Conservation (phyloP, 1,284 basidiomycete genomes). For the Cryptococcus sp. region DNA sequence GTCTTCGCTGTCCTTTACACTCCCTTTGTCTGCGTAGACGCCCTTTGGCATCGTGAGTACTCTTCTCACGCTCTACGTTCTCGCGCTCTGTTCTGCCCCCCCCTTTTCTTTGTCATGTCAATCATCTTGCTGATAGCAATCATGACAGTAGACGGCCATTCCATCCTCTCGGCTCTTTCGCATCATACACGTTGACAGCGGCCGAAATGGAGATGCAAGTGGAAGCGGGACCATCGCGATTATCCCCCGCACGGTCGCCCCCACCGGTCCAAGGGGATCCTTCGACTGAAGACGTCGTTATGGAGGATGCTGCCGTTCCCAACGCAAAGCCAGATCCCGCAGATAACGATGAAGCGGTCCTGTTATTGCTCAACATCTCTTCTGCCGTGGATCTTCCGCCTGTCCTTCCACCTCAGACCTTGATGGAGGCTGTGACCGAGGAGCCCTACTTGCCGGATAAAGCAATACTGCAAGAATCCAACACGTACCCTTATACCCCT, state of each 20-base stretch:
- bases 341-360: constrained; percentile 5
- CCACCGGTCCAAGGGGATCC: background rate
- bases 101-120: background rate
- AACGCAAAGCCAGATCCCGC: background rate
- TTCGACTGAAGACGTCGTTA: constrained; percentile 12
- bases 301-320: constrained; percentile 11
- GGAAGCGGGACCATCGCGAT: constrained; percentile 16
- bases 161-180: background rate
- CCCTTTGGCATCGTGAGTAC: constrained; percentile 4
- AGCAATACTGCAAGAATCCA: background rate
- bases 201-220: constrained; percentile 5
- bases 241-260: constrained; percentile 8
- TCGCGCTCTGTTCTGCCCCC: background rate
- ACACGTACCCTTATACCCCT: constrained; percentile 34
- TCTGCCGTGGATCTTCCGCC: constrained; percentile 10
- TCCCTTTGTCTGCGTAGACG: constrained; percentile 14
- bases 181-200: background rate
- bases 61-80: background rate
- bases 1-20: constrained; percentile 15
- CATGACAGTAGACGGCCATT: background rate
- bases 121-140: background rate
- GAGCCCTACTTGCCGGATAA: constrained; percentile 1
- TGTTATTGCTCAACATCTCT: constrained; percentile 38
- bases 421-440: background rate
- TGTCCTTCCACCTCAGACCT: constrained; percentile 4